A percentile compares a stretch with the other conserved stretches of the same genome.
phyloP scores from a whole-genome alignment of 495 filamentous ascomycete genomes.

The Choiromyces venosus region DNA sequence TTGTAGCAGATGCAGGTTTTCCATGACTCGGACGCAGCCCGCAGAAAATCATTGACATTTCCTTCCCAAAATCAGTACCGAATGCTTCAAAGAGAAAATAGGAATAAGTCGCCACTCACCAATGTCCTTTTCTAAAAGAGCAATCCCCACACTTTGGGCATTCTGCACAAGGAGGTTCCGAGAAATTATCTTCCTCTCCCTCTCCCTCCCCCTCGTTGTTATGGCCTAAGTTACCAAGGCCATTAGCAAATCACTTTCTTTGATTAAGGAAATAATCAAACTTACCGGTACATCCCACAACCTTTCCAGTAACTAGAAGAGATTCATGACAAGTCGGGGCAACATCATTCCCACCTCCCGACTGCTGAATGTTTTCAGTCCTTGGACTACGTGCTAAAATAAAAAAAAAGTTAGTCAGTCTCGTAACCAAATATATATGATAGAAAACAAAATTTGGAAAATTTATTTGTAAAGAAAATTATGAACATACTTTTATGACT shows the following conservation, averaged over 20 bases:
- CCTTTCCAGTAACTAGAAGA: not conserved
- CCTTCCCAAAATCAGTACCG: not conserved
- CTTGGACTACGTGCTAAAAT: not conserved
- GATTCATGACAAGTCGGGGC: not conserved
- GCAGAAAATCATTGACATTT: not conserved
- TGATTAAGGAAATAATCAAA: not conserved
- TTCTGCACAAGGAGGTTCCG: not conserved
- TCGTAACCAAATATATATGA: too few species aligned
- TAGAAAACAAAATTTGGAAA: too few species aligned
- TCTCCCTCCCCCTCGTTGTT: not conserved
- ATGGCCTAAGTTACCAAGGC: not conserved
- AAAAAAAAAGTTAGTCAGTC: too few species aligned
- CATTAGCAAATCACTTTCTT: too few species aligned
- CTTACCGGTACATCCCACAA: not conserved
- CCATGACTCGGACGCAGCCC: not conserved
- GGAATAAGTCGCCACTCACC: not conserved
- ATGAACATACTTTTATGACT: not conserved
- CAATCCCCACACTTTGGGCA: not conserved
- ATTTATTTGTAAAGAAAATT: too few species aligned
- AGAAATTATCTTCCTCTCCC: not conserved
- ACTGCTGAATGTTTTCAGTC: not conserved
- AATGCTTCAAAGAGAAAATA: not conserved
- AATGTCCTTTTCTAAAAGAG: not conserved
- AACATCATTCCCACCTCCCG: not conserved
- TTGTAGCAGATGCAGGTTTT: not conserved